Evolutionary conservation across 2,329 filamentous ascomycete species (phyloP).

Genomic region (Gnomoniopsis sp.): DNA sequence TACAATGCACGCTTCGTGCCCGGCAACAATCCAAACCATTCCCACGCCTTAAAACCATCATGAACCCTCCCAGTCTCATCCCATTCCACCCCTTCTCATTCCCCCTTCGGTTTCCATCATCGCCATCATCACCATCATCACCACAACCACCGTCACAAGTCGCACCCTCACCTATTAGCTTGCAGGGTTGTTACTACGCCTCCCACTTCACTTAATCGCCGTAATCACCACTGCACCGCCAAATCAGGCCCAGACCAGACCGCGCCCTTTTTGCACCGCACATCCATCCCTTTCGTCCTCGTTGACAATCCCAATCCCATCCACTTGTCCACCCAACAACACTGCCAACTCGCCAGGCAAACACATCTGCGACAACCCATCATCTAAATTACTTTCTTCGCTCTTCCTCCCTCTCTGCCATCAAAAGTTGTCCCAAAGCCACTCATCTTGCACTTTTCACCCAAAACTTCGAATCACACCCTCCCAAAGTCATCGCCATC

Average conservation of each 20-base stretch:
- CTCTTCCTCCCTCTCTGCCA: neutral
- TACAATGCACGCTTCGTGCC: neutral
- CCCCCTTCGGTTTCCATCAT: neutral
- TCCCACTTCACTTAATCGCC: neutral
- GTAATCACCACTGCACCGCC: neutral
- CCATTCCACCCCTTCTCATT: neutral
- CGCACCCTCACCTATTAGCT: neutral
- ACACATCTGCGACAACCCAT: neutral
- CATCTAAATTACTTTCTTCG: neutral
- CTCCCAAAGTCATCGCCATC: constrained; percentile 2
- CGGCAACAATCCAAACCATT: neutral
- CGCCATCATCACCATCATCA: neutral
- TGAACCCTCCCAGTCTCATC: neutral
- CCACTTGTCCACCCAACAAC: neutral
- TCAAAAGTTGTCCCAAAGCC: neutral
- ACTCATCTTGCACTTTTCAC: neutral
- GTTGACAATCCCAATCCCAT: too few species aligned
- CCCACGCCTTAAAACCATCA: neutral
- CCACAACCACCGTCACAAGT: too few species aligned
- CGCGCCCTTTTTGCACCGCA: neutral
- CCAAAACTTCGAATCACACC: neutral
- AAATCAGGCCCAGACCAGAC: neutral
- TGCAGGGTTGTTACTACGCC: neutral
- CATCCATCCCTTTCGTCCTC: neutral
- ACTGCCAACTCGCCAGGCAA: neutral